Base-by-base conservation (phyloP, 1,139 yeast genomes). In the Taphrina populina region DNA sequence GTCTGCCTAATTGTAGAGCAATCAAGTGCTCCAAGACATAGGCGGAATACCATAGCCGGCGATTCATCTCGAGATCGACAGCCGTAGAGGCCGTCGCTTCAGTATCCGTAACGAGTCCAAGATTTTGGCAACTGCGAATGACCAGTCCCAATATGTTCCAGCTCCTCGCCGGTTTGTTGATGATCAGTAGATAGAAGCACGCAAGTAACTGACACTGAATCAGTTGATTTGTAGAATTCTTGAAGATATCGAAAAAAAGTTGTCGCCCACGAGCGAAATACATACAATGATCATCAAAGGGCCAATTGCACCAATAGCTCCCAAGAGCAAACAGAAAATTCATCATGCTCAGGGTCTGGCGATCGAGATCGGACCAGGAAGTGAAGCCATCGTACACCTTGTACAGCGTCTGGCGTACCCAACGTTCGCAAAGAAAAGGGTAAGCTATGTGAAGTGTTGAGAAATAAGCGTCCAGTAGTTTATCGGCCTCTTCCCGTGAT, bases 11-110 rank as follows among this genome's bases (percentile, higher is more conserved):
- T 45, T 58, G 40, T 6, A 58, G 52, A 29, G 61, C 56, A 19
- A 60, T 34, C 29, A 55, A 47, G n/a, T 60, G 56, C 36, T 59
- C 62, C 34, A 59, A 29, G 19, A 59, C 60, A 24, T 59, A 59
- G 6, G 58, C 32, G 11, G 61, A 59, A 27, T 59, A 58, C 62
- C 61, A 58, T 10, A 58, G 47, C 17, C 61, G 40, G 2, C 58
- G 55, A 6, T 60, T 56, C 21, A 57, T 55, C 30, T 59, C 62
- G 13, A 53, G 54, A 23, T 59, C 61, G 2, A 54, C 57, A 3
- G 58, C 58, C 6, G 62, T 58, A 24, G 57, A 26, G 10, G 51
- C 57, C 2, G 59, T 46, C 6, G 53, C 33, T 19, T 58, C 39
- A 13, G 59, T 53, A 13, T 45, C 52, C 11, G 59, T 49, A 26